phyloP scores from a whole-genome alignment of 805 yeast species.

The Metschnikowia orientalis region DNA sequence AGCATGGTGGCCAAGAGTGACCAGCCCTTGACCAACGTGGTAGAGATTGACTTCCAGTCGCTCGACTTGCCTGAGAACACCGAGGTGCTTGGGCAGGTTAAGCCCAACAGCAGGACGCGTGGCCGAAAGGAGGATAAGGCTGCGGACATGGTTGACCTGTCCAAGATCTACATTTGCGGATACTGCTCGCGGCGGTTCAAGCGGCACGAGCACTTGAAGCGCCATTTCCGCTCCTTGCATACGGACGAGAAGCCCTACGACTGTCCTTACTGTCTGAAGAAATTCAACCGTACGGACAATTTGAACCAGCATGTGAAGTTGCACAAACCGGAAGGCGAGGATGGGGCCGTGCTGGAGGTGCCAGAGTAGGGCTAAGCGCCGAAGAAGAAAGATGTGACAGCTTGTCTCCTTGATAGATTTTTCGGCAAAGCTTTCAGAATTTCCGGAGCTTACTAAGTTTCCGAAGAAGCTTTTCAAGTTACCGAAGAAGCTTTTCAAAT shows the following conservation, averaged over 20 bases:
- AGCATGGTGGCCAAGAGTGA: constrained; percentile 2
- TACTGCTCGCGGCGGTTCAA: constrained; percentile 63
- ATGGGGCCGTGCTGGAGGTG: too few species aligned
- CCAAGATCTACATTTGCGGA: constrained; percentile 59
- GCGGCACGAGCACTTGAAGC: constrained; percentile 71
- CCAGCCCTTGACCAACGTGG: constrained; percentile 20
- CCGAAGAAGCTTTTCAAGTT: too few species aligned
- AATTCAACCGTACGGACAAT: constrained; percentile 64
- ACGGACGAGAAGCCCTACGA: constrained; percentile 68
- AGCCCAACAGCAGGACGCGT: constrained; percentile 36
- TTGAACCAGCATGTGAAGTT: constrained; percentile 63
- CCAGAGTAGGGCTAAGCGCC: too few species aligned
- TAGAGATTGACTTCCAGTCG: constrained; percentile 37
- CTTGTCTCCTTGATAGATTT: too few species aligned
- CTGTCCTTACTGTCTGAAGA: constrained; percentile 57
- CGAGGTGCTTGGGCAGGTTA: constrained; percentile 31
- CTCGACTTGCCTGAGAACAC: constrained; percentile 39
- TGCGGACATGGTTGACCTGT: constrained; percentile 45
- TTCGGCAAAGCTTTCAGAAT: too few species aligned
- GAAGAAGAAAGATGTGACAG: too few species aligned
- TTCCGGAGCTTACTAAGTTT: too few species aligned
- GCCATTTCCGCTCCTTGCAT: constrained; percentile 71
- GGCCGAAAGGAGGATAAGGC: constrained; percentile 64
- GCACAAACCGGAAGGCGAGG: constrained; percentile 31
- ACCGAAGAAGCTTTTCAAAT: too few species aligned